Evolutionary conservation across 768 basidiomycete species (phyloP), one percentile per base, ranked within the genome.

Genomic region (Lactarius deliciosus): DNA sequence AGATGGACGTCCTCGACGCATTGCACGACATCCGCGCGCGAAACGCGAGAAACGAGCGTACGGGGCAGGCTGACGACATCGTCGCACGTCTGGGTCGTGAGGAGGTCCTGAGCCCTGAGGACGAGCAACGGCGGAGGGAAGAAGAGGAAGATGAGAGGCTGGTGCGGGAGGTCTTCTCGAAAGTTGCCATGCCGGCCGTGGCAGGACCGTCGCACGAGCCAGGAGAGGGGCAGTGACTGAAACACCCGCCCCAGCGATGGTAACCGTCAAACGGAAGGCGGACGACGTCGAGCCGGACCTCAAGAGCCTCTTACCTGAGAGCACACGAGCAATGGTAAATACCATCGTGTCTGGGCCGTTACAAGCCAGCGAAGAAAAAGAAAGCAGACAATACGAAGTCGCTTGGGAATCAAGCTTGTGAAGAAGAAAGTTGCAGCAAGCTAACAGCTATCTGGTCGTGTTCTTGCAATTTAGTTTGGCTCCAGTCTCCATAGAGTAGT

Each of bases 1-100:
- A 98, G 79, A 99, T 99, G 97, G 97, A 98, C 73, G 90, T 96
- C 63, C 83, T 98, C 71, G 97, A 99, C 74, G 94, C 94, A 15
- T 81, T 99, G 65, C 94, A 97, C 75, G 96, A 98, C 68, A 93
- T 95, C 66, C 82, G 92, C 62, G 90, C 90, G 13, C 81, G 88
- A 61, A 95, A 95, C 75, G 90, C 93, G 2, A 84, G 95, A 64
- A 93, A 94, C 71, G 96, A 98, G 71, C 83, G 94, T 36, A 80
- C 93, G 25, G 94, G 91, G 18, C 85, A 92, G 53, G 78, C 85
- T 0, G 87, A 87, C 10, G 89, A 92, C 72, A 75, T 96, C 47
- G 69, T 87, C 25, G 87, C 85, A 6, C 81, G 87, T 61, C 74
- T 92, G 41, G 82, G 79, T 6, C 76, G 79, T 72, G 85, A 91